Conservation (phyloP, 2,329 filamentous ascomycete species). For the Teratosphaeriaceae sp. region DNA sequence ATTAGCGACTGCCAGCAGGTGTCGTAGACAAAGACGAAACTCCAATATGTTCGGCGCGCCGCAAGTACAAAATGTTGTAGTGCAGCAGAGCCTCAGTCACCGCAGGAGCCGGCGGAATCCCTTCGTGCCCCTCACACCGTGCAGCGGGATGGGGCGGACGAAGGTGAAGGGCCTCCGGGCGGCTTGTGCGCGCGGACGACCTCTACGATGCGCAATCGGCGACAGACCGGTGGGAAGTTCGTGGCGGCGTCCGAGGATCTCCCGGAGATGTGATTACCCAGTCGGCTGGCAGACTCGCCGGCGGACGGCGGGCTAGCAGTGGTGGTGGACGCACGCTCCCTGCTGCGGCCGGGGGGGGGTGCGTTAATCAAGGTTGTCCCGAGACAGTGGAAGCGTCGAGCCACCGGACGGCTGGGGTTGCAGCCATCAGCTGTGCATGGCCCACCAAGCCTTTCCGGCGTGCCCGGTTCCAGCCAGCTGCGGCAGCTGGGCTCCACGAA, state of each 20-base stretch:
- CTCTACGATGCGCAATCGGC: no score
- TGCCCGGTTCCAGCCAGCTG: not conserved
- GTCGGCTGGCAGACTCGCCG: no score
- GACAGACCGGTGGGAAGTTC: no score
- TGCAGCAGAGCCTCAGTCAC: not conserved
- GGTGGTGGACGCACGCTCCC: not conserved
- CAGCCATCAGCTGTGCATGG: not conserved
- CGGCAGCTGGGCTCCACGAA: not conserved
- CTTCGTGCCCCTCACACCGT: constrained; percentile 1
- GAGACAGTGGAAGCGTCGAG: constrained; percentile 1
- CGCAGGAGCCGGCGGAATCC: no score
- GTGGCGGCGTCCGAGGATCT: no score
- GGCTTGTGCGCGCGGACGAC: constrained; percentile 4
- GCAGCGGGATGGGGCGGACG: not conserved
- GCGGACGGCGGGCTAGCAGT: not conserved
- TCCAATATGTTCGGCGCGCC: no score
- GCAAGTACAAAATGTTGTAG: no score
- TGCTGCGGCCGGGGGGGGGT: not conserved
- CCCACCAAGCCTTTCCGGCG: not conserved
- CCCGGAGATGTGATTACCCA: no score
- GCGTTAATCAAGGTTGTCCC: constrained; percentile 2
- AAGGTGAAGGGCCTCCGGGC: constrained; percentile 1
- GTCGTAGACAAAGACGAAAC: no score
- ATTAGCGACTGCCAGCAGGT: no score
- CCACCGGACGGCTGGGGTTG: not conserved